Evolutionary conservation across 1,284 basidiomycete genomes (phyloP).

Genomic region (Pseudozyma tsukubaensis): DNA sequence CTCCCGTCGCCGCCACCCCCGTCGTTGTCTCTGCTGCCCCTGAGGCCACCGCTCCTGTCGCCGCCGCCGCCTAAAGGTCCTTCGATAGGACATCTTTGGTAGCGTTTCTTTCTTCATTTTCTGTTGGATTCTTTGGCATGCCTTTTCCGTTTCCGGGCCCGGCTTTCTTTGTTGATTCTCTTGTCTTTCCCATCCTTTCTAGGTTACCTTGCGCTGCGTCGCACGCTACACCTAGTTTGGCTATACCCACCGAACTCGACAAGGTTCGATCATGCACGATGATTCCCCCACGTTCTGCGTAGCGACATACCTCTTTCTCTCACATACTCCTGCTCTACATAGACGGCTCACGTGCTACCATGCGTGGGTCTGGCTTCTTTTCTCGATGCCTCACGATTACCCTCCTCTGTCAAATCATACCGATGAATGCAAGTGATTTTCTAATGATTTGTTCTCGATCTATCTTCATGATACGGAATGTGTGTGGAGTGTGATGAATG

Average conservation of each 20-base stretch:
- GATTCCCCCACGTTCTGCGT: constrained; percentile 40
- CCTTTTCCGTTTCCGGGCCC: constrained; percentile 22
- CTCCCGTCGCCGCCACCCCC: constrained; percentile 14
- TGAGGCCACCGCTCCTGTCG: constrained; percentile 42
- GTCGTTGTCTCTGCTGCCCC: constrained; percentile 47
- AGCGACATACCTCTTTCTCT: constrained; percentile 33
- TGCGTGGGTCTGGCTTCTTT: too few relatives aligned
- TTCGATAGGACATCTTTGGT: background rate
- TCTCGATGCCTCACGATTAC: background rate
- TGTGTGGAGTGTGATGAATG: too few relatives aligned
- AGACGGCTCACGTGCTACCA: constrained; percentile 14
- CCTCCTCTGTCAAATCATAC: constrained; percentile 6
- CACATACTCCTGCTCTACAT: constrained; percentile 14
- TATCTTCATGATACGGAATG: too few relatives aligned
- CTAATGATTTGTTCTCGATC: background rate
- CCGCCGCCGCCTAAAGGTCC: constrained; percentile 39
- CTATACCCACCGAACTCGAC: constrained; percentile 52
- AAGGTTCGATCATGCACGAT: constrained; percentile 50
- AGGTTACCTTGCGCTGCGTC: constrained; percentile 1
- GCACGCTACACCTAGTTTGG: constrained; percentile 12
- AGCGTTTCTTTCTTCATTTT: background rate
- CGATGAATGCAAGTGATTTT: constrained; percentile 6
- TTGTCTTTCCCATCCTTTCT: constrained; percentile 35
- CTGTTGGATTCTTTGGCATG: constrained; percentile 49
- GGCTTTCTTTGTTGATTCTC: constrained; percentile 35